Base-by-base conservation (phyloP, 306 rosid genomes). In the Cucurbita argyrosperma region DNA sequence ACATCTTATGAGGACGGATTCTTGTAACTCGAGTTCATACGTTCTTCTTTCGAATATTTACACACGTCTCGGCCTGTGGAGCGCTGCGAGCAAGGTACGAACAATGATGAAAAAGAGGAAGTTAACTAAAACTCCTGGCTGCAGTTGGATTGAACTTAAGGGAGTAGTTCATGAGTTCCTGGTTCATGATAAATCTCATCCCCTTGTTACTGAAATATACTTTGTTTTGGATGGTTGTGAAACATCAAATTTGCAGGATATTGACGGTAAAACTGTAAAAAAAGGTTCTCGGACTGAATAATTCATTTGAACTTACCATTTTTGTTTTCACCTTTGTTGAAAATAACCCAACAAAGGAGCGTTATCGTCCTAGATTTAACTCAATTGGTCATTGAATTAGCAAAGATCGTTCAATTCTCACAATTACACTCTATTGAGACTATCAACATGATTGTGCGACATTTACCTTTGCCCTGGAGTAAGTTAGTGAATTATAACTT, bases 121-220 rank as follows among this genome's bases (percentile, higher is more conserved):
- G 7, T 59, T 87, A 26, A 72, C 53, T 75, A 90, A 90, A 84
- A 68, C 81, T 81, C 90, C 84, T 23, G 90, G 96, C 14, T 82
- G 94, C 76, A 90, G 96, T 82, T 84, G 85, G 88, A 87, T 90
- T 82, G 92, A 88, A 77, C 76, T 85, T 6, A 85, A 76, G 52
- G 94, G 94, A 76, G 62, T 14, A 55, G 90, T 90, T 76, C 96
- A 90, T 76, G 86, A 86, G 42, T 90, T 90, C 75, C 81, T 81
- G 72, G 90, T 81, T 26, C 92, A 83, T 57, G 96, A 88, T 72
- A 85, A 82, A 62, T 82, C 87, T 30, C 90, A 87, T 74, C 89
- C 91, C 62, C 81, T 78, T 59, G 83, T 87, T 79, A 50, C 64
- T 58, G 92, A 87, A 77, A 88, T 90, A 61, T 88, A 87, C 82